Conservation (phyloP, 208 protist species). For the Herpetomonas muscarum region DNA sequence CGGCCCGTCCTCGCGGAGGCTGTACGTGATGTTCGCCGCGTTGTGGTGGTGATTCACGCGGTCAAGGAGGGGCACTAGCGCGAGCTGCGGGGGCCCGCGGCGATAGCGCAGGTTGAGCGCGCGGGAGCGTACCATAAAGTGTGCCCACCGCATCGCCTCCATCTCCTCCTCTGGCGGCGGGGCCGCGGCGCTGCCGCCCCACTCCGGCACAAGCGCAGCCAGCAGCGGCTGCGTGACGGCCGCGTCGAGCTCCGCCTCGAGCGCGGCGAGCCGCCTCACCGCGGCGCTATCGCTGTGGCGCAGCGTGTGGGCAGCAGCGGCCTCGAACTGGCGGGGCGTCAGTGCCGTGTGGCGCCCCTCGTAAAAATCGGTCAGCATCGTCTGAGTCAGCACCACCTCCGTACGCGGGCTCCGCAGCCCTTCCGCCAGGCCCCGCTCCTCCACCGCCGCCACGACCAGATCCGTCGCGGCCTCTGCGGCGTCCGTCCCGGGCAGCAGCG, state of each 20-base stretch:
- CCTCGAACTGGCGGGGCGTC: constrained; percentile 52
- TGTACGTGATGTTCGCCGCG: constrained; percentile 59
- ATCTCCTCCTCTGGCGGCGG: constrained; percentile 13
- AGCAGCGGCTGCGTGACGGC: constrained; percentile 33
- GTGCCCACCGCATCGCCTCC: constrained; percentile 58
- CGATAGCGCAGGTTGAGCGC: constrained; percentile 48
- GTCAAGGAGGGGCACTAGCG: constrained; percentile 77
- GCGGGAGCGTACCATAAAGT: constrained; percentile 86
- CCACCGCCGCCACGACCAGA: constrained; percentile 51
- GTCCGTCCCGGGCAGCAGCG: constrained; percentile 18
- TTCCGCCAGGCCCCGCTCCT: constrained; percentile 28
- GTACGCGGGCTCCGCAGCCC: constrained; percentile 33
- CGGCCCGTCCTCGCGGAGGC: constrained; percentile 4
- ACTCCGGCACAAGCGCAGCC: constrained; percentile 11
- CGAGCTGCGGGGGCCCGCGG: constrained; percentile 17
- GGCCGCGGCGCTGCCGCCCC: constrained; percentile 4
- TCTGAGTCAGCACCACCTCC: constrained; percentile 42
- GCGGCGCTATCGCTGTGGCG: constrained; percentile 13
- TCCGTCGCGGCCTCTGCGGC: constrained; percentile 20
- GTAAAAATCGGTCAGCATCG: constrained; percentile 53
- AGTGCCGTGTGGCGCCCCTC: constrained; percentile 33
- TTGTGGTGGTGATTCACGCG: constrained; percentile 71
- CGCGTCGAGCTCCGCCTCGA: constrained; percentile 37
- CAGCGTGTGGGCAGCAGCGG: constrained; percentile 18
- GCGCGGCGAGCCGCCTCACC: constrained; percentile 22